A percentile compares a stretch with the other conserved stretches of the same genome.
Evolutionary conservation across 164 flowering plant genomes (phyloP).

Genomic region (Liriodendron chinense): DNA sequence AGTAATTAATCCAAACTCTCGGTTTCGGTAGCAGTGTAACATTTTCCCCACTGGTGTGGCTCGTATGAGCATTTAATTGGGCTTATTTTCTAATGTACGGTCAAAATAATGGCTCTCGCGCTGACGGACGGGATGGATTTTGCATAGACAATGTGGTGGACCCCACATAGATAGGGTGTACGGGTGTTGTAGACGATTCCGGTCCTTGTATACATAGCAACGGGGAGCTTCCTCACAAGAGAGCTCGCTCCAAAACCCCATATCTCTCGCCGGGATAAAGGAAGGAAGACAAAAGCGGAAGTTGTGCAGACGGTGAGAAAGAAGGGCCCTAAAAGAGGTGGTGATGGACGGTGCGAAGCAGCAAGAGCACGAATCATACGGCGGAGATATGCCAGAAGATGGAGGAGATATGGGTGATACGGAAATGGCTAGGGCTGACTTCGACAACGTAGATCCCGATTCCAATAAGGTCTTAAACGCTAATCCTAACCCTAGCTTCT

Average conservation of each 20-base stretch:
- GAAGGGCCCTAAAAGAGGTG: not conserved
- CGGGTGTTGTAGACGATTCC: too few relatives aligned
- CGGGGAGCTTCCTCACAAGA: not conserved
- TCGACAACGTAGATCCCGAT: slow-evolving; percentile 5
- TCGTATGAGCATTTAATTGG: too few relatives aligned
- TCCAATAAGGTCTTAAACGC: slow-evolving; percentile 5
- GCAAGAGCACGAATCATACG: slow-evolving; percentile 28
- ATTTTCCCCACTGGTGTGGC: too few relatives aligned
- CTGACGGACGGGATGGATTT: too few relatives aligned
- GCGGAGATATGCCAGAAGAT: slow-evolving; percentile 25
- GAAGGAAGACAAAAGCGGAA: not conserved
- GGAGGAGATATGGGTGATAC: slow-evolving; percentile 32
- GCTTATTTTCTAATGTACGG: too few relatives aligned
- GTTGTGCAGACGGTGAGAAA: not conserved
- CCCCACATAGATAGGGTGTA: too few relatives aligned
- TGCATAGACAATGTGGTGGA: too few relatives aligned
- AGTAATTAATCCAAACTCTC: too few relatives aligned
- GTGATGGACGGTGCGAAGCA: slow-evolving; percentile 15
- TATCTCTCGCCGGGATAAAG: not conserved
- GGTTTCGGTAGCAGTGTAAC: too few relatives aligned
- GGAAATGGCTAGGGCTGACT: slow-evolving; percentile 15
- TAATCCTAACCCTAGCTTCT: not conserved
- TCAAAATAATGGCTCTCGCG: too few relatives aligned
- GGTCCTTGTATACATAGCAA: not conserved
- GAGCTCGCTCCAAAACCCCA: not conserved